Evolutionary conservation across 495 filamentous ascomycete species (phyloP).

Genomic region (Patellaria atrata): DNA sequence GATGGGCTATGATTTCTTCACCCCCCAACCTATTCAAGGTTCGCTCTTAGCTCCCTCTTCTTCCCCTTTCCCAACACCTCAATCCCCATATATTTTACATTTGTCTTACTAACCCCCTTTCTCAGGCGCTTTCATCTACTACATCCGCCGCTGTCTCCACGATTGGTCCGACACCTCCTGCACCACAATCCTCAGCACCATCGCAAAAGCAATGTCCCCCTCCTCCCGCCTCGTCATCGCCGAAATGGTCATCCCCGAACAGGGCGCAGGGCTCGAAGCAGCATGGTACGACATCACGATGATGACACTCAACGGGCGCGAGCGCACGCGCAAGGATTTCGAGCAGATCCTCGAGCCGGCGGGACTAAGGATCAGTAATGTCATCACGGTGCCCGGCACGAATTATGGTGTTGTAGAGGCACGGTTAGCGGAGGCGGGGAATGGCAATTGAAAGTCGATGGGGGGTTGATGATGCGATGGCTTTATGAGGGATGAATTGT

Average conservation of each 20-base stretch:
- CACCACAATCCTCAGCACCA: slow-evolving; percentile 1
- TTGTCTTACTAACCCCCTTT: not conserved
- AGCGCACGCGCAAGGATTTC: slow-evolving; percentile 1
- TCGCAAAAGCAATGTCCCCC: not conserved
- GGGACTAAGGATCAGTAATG: not conserved
- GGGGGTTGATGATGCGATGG: too few relatives aligned
- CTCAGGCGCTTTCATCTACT: slow-evolving; percentile 7
- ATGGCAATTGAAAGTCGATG: too few relatives aligned
- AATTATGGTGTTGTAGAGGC: slow-evolving; percentile 4
- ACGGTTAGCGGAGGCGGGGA: too few relatives aligned
- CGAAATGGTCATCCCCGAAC: slow-evolving; percentile 2
- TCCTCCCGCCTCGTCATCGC: slow-evolving; percentile 3
- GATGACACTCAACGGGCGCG: slow-evolving; percentile 2
- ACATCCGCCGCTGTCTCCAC: slow-evolving; percentile 7
- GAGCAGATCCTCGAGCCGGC: not conserved
- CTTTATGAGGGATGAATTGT: too few relatives aligned
- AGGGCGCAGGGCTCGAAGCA: slow-evolving; percentile 1
- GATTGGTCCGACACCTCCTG: slow-evolving; percentile 4
- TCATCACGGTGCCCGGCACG: not conserved
- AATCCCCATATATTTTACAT: not conserved
- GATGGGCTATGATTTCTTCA: slow-evolving; percentile 13
- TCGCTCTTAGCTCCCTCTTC: too few relatives aligned
- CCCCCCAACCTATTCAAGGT: slow-evolving; percentile 10
- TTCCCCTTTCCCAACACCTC: too few relatives aligned
- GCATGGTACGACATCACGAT: slow-evolving; percentile 1